Evolutionary conservation across 805 yeast genomes (phyloP).

Genomic region (Clavispora santaluciae): DNA sequence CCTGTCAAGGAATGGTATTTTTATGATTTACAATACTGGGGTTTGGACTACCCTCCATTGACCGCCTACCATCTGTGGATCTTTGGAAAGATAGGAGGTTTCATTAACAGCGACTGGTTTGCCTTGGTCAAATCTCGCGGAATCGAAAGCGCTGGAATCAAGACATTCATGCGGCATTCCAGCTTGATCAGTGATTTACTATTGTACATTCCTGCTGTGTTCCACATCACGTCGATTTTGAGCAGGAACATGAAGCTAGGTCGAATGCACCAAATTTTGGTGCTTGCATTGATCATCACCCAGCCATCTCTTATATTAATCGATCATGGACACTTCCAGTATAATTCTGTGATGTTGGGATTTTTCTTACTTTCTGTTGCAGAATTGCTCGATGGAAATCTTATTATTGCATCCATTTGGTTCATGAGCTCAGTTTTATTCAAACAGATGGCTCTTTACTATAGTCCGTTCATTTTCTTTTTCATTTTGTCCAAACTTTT

Average conservation of each 20-base stretch:
- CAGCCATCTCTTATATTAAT: conserved; percentile 80
- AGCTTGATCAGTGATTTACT: conserved; percentile 71
- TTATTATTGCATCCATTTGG: conserved; percentile 65
- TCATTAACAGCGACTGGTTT: conserved; percentile 72
- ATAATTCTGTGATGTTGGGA: conserved; percentile 92
- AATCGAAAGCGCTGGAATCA: conserved; percentile 57
- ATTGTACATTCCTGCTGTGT: conserved; percentile 74
- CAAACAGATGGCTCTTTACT: conserved; percentile 94
- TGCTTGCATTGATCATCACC: conserved; percentile 72
- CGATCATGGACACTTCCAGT: conserved; percentile 98
- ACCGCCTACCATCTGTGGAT: conserved; percentile 91
- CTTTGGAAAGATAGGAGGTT: conserved; percentile 65
- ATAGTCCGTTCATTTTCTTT: conserved; percentile 82
- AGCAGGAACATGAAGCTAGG: conserved; percentile 54
- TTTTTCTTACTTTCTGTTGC: conserved; percentile 64
- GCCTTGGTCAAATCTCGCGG: conserved; percentile 71
- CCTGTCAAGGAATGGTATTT: conserved; percentile 82
- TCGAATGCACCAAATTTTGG: conserved; percentile 70
- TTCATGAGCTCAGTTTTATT: conserved; percentile 76
- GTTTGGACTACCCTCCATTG: conserved; percentile 93
- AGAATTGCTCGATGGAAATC: conserved; percentile 58
- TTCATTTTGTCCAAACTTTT: conserved; percentile 57
- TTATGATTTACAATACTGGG: conserved; percentile 91
- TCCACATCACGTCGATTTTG: conserved; percentile 64
- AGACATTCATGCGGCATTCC: conserved; percentile 80